phyloP scores from a whole-genome alignment of 768 basidiomycete species.

The Amanita molliuscula region DNA sequence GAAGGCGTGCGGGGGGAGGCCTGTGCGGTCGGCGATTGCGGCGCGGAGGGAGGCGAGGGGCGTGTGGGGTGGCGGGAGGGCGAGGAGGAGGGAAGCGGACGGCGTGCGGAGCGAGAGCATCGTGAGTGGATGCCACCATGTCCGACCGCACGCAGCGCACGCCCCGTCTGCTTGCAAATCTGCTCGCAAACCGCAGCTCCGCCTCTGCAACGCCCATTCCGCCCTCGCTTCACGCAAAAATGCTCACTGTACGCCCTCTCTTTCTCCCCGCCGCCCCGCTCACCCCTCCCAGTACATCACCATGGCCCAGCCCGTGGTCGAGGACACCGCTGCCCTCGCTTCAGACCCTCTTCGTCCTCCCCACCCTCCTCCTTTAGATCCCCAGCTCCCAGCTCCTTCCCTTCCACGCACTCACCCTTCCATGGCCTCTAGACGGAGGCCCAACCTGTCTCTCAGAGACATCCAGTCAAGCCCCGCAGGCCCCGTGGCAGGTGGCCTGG shows the following conservation, averaged over 20 bases:
- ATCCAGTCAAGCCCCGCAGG: constrained; percentile 35
- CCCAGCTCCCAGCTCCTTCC: constrained; percentile 6
- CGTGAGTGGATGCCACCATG: too few relatives aligned
- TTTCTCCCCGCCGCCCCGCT: not conserved
- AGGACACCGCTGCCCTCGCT: constrained; percentile 26
- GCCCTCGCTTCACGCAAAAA: constrained; percentile 83
- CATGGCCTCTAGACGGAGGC: constrained; percentile 39
- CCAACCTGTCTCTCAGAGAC: constrained; percentile 52
- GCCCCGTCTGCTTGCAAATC: constrained; percentile 24
- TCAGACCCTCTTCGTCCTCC: constrained; percentile 6
- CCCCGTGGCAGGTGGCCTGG: constrained; percentile 37
- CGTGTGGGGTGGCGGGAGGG: constrained; percentile 49
- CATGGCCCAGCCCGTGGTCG: constrained; percentile 18
- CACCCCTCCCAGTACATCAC: constrained; percentile 6
- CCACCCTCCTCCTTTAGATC: constrained; percentile 16
- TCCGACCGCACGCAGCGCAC: constrained; percentile 7
- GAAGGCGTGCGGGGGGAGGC: constrained; percentile 59
- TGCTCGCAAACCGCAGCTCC: constrained; percentile 29
- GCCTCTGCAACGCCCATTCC: constrained; percentile 46
- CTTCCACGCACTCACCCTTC: constrained; percentile 17
- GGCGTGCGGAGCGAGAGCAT: too few relatives aligned
- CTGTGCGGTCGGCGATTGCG: constrained; percentile 64
- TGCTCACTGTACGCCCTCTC: constrained; percentile 60
- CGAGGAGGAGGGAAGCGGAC: constrained; percentile 13
- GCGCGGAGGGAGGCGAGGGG: constrained; percentile 48